Percentiles rank a stretch among this genome's conserved stretches.
Evolutionary conservation across 768 basidiomycete genomes (phyloP).

Genomic region (Pleurotus platypus): DNA sequence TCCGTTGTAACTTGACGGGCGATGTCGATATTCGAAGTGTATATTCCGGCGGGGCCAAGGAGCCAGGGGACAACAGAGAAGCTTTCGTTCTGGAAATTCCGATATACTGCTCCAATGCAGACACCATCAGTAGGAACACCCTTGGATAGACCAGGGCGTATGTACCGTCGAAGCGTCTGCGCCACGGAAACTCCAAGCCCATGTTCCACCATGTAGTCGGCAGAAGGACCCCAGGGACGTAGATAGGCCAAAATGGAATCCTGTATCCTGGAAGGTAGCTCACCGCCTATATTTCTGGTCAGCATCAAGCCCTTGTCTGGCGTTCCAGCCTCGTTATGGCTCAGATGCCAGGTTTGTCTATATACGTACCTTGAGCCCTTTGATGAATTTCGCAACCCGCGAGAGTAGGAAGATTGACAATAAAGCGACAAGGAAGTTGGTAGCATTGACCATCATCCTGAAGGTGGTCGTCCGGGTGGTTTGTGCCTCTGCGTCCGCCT

Average conservation of each 20-base stretch:
- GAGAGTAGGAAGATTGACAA: conserved; percentile 24
- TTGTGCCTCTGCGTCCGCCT: too few relatives aligned
- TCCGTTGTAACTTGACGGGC: conserved; percentile 39
- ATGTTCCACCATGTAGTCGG: conserved; percentile 45
- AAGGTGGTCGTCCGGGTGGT: too few relatives aligned
- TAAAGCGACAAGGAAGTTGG: neutral
- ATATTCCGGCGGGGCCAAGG: conserved; percentile 30
- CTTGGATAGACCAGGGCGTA: neutral
- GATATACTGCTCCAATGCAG: conserved; percentile 26
- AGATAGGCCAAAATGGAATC: conserved; percentile 36
- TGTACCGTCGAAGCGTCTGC: conserved; percentile 29
- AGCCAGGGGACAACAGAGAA: conserved; percentile 38
- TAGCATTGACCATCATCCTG: neutral
- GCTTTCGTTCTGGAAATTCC: conserved; percentile 30
- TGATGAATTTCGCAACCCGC: conserved; percentile 24
- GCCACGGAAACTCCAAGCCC: conserved; percentile 31
- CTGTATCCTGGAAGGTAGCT: conserved; percentile 35
- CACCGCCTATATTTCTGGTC: conserved; percentile 23
- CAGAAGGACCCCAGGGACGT: conserved; percentile 28
- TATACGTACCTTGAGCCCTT: conserved; percentile 27
- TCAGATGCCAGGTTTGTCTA: neutral
- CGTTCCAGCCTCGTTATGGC: too few relatives aligned
- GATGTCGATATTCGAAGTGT: conserved; percentile 44
- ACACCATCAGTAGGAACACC: neutral
- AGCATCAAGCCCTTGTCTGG: too few relatives aligned